These are phyloP conservation scores for Aspergillus oerlinghausenensis DNA, from an alignment of 2,329 filamentous ascomycete genomes.

Conservation along the genomic window DNA sequence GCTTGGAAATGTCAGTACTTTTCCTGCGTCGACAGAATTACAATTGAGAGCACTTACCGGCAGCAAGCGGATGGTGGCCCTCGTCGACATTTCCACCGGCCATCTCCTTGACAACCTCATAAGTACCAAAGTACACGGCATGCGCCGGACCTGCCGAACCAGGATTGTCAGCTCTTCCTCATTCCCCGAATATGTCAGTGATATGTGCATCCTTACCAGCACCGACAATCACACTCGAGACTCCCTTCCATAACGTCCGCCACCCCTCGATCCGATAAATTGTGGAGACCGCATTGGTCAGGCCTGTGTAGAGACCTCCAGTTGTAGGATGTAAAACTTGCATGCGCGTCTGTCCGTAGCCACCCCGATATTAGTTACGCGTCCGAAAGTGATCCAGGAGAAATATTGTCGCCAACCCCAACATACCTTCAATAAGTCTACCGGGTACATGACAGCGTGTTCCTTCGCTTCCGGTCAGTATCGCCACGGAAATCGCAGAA, in stretches of 20 bases:
- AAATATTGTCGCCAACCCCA: not conserved
- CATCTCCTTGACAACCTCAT: conserved; percentile 92
- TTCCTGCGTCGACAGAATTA: not conserved
- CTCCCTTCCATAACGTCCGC: conserved; percentile 88
- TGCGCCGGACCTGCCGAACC: conserved; percentile 74
- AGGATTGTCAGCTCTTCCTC: conserved; percentile 6
- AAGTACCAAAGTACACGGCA: conserved; percentile 97
- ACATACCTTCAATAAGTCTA: conserved; percentile 92
- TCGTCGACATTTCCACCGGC: conserved; percentile 83
- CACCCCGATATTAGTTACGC: conserved; percentile 4
- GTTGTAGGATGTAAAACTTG: conserved; percentile 85
- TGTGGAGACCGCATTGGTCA: conserved; percentile 86
- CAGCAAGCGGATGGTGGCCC: conserved; percentile 88
- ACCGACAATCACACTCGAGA: conserved; percentile 93
- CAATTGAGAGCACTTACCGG: conserved; percentile 56
- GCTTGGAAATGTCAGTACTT: conserved; percentile 53
- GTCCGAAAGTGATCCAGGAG: not conserved
- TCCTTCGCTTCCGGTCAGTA: conserved; percentile 56
- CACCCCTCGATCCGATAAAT: conserved; percentile 89
- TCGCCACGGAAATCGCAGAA: not conserved
- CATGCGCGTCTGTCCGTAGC: conserved; percentile 74
- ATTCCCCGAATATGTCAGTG: not conserved
- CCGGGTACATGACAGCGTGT: conserved; percentile 98
- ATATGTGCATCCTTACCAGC: conserved; percentile 60
- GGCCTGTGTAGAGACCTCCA: conserved; percentile 77